These are phyloP conservation scores for Pichia sorboxylosa DNA, from an alignment of 1,139 yeast species.

Conservation along the genomic window DNA sequence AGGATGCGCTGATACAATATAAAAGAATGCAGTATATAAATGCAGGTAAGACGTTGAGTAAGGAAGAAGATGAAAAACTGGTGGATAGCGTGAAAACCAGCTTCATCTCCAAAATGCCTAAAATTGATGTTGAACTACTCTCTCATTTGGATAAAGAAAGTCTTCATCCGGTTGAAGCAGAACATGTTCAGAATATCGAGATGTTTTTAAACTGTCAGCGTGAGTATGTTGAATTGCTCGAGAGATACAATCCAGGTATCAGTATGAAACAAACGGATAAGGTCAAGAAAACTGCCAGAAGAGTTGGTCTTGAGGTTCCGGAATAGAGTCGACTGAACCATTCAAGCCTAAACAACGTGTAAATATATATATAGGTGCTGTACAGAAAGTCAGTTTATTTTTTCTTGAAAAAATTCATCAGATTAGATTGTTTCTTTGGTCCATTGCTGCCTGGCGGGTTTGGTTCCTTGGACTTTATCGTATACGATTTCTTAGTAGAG, in stretches of 20 bases:
- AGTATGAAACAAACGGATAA: slow-evolving; percentile 68
- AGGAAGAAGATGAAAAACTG: slow-evolving; percentile 19
- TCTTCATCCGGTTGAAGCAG: slow-evolving; percentile 19
- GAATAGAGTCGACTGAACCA: too few relatives aligned
- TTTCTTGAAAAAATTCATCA: slow-evolving; percentile 24
- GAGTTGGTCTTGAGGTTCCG: slow-evolving; percentile 71
- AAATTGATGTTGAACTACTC: slow-evolving; percentile 21
- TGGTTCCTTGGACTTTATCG: slow-evolving; percentile 6
- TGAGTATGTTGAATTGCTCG: slow-evolving; percentile 64
- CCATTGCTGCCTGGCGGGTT: slow-evolving; percentile 2
- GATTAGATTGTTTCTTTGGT: slow-evolving; percentile 19
- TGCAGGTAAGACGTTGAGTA: slow-evolving; percentile 25
- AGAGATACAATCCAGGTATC: slow-evolving; percentile 79
- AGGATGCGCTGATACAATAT: slow-evolving; percentile 42
- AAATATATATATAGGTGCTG: neutral
- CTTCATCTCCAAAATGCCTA: slow-evolving; percentile 15
- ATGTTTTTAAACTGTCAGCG: slow-evolving; percentile 62
- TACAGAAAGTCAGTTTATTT: slow-evolving; percentile 5
- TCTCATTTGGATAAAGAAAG: slow-evolving; percentile 23
- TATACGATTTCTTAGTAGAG: slow-evolving; percentile 2
- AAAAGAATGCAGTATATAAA: slow-evolving; percentile 39
- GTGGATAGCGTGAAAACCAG: slow-evolving; percentile 17
- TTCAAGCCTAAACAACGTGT: neutral
- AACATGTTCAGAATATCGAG: slow-evolving; percentile 38
- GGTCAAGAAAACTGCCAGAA: slow-evolving; percentile 65